Percentiles rank a stretch among this genome's conserved stretches.
These are phyloP conservation scores for Ilyonectria sp. DNA, from an alignment of 2,329 filamentous ascomycete genomes.

Conservation along the genomic window DNA sequence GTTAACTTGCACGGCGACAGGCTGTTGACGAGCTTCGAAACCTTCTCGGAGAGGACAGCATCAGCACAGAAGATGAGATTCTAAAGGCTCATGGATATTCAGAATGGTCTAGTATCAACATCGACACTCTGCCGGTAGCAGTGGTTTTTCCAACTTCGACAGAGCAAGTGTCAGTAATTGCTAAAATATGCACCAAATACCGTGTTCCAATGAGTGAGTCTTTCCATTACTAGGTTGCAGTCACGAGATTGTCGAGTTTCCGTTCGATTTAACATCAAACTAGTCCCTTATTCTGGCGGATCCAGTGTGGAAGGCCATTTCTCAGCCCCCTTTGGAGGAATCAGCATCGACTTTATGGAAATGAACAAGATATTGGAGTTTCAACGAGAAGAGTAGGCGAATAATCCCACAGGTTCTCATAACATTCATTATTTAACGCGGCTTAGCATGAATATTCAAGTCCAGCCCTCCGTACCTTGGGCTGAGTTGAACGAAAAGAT, in stretches of 20 bases:
- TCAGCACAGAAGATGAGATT: conserved; percentile 2
- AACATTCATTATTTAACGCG: not conserved
- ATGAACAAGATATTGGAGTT: conserved; percentile 12
- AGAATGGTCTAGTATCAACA: conserved; percentile 17
- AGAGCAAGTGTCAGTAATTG: conserved; percentile 14
- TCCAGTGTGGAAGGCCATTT: conserved; percentile 19
- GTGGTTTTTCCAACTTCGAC: conserved; percentile 3
- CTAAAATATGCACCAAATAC: conserved; percentile 8
- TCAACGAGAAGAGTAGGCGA: conserved; percentile 12
- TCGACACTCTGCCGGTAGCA: conserved; percentile 7
- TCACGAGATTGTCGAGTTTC: no score
- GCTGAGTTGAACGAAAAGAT: conserved; percentile 77
- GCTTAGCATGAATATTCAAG: conserved; percentile 75
- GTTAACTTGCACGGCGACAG: not conserved
- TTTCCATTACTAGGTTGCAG: no score
- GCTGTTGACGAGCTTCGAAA: conserved; percentile 3
- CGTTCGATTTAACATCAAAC: not conserved
- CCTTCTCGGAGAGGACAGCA: conserved; percentile 3
- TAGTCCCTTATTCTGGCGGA: conserved; percentile 13
- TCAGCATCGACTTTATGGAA: conserved; percentile 8
- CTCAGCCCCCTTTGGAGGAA: conserved; percentile 4
- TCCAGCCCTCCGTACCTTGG: conserved; percentile 80
- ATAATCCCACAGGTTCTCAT: not conserved
- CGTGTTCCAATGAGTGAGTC: conserved; percentile 12
- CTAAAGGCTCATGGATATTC: conserved; percentile 16